Percentiles rank a stretch among this genome's conserved stretches.
Evolutionary conservation across 805 yeast species (phyloP).

Genomic region (Barnettozyma salicaria): DNA sequence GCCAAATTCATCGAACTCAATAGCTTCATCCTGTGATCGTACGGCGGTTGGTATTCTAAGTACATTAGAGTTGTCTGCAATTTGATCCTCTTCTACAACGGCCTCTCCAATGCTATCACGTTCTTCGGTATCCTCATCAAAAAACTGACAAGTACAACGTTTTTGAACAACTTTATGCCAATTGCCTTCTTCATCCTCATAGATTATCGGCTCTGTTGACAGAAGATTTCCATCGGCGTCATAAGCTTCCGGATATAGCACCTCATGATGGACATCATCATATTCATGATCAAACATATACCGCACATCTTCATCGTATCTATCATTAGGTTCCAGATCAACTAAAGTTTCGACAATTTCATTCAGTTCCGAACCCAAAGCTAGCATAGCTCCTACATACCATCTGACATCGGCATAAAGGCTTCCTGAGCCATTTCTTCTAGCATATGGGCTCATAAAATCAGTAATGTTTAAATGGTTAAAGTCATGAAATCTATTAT

Average conservation of each 20-base stretch:
- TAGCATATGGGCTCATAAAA: conserved; percentile 62
- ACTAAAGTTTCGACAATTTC: conserved; percentile 50
- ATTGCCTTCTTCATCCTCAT: conserved; percentile 25
- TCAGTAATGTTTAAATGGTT: conserved; percentile 51
- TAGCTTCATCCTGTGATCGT: conserved; percentile 27
- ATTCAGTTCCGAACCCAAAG: conserved; percentile 40
- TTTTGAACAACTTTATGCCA: conserved; percentile 23
- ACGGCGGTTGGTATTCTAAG: conserved; percentile 28
- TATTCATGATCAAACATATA: conserved; percentile 56
- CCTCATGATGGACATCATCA: conserved; percentile 35
- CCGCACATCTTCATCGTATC: conserved; percentile 61
- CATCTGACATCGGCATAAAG: conserved; percentile 52
- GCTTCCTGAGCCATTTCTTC: conserved; percentile 56
- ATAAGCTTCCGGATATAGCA: conserved; percentile 23
- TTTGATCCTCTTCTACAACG: conserved; percentile 11
- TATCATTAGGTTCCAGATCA: conserved; percentile 53
- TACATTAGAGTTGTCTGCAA: conserved; percentile 14
- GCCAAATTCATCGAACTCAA: conserved; percentile 54
- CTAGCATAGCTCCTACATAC: conserved; percentile 49
- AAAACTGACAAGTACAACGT: conserved; percentile 24
- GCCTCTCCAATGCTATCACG: conserved; percentile 6
- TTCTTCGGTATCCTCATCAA: conserved; percentile 18
- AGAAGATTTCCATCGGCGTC: conserved; percentile 10
- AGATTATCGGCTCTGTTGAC: conserved; percentile 19
- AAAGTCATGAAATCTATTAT: conserved; percentile 45